Evolutionary conservation across 768 basidiomycete species (phyloP).

Genomic region (Mrakia frigida): DNA sequence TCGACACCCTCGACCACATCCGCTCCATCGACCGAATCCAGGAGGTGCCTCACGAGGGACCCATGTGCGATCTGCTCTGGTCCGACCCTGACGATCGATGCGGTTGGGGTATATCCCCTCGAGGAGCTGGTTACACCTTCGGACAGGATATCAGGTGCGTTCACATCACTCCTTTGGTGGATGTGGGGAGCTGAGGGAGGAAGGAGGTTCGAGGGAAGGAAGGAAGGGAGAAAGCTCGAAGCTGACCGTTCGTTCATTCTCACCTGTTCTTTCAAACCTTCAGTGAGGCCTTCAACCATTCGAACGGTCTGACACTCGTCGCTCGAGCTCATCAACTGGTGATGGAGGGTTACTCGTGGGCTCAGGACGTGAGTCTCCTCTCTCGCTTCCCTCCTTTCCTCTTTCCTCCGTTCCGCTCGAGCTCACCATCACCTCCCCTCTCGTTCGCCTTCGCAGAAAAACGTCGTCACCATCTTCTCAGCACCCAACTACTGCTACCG

Average conservation of each 20-base stretch:
- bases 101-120: conserved; percentile 98
- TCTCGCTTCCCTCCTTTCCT: not conserved
- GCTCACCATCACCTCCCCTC: not conserved
- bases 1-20: conserved; percentile 99
- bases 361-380: conserved; percentile 45
- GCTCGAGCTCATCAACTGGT: conserved; percentile 91
- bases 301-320: conserved; percentile 93
- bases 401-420: not conserved
- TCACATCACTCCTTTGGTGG: too few species aligned
- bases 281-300: conserved; percentile 57
- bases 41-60: conserved; percentile 98
- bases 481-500: conserved; percentile 99
- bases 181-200: not conserved
- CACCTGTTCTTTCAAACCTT: not conserved
- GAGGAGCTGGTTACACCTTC: conserved; percentile 98
- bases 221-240: not conserved
- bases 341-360: conserved; percentile 66
- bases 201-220: not conserved
- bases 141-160: conserved; percentile 75
- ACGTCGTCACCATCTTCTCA: conserved; percentile 98
- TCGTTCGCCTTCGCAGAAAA: conserved; percentile 43
- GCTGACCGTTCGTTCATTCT: not conserved
- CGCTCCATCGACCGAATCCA: conserved; percentile 98
- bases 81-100: conserved; percentile 99
- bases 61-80: conserved; percentile 99